Conservation (phyloP, 2,329 filamentous ascomycete species). For the Aspergillus sp. region DNA sequence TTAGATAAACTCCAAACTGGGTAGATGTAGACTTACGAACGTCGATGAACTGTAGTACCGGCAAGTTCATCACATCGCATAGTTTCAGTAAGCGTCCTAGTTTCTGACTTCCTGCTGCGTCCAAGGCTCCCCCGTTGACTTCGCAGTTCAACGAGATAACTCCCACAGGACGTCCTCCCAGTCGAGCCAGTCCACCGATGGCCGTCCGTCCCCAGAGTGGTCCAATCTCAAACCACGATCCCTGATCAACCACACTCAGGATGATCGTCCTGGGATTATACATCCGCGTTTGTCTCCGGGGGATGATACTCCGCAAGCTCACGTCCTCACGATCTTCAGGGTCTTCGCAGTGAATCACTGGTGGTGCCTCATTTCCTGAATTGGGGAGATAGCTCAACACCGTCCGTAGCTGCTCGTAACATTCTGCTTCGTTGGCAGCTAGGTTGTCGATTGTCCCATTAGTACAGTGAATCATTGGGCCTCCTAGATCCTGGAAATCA, state of each 20-base stretch:
- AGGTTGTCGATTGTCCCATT: constrained; percentile 65
- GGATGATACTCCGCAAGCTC: constrained; percentile 52
- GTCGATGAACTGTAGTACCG: constrained; percentile 60
- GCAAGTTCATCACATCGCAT: constrained; percentile 62
- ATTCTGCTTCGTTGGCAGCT: constrained; percentile 55
- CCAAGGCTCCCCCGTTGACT: constrained; percentile 57
- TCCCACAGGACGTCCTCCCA: constrained; percentile 55
- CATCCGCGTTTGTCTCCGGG: constrained; percentile 54
- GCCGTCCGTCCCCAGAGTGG: constrained; percentile 58
- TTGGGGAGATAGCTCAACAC: constrained; percentile 57
- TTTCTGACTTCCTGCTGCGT: constrained; percentile 58
- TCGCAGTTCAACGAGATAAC: constrained; percentile 59
- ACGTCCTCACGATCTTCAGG: constrained; percentile 46
- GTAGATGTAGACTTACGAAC: constrained; percentile 38
- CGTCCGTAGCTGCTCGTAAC: constrained; percentile 56
- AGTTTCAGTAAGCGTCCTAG: constrained; percentile 58
- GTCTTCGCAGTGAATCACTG: constrained; percentile 44
- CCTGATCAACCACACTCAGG: constrained; percentile 50
- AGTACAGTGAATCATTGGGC: constrained; percentile 57
- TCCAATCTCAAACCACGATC: constrained; percentile 61
- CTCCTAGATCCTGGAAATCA: constrained; percentile 55
- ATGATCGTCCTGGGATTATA: constrained; percentile 58
- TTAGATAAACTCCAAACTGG: too few relatives aligned
- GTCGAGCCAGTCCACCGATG: constrained; percentile 56
- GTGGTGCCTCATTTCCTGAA: constrained; percentile 52